A percentile compares a stretch with the other conserved stretches of the same genome.
phyloP scores from a whole-genome alignment of 106 monocot species.

The Acorus gramineus region DNA sequence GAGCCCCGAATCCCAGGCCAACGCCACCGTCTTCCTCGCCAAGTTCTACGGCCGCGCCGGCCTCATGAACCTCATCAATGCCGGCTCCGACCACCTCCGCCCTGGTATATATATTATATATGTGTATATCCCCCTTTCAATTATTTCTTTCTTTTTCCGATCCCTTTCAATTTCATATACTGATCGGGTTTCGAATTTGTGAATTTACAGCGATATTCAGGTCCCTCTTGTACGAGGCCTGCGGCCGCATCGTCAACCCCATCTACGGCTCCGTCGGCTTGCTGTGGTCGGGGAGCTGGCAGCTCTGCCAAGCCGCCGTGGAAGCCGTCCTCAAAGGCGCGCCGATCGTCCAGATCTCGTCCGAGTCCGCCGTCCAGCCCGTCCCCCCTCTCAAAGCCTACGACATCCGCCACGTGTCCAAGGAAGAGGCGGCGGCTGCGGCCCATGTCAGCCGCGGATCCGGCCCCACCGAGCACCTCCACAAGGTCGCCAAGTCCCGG shows the following conservation, averaged over 20 bases:
- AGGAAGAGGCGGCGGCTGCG: slow-evolving; percentile 1
- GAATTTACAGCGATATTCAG: slow-evolving; percentile 14
- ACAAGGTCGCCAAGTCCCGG: slow-evolving; percentile 26
- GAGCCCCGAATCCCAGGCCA: too few species aligned
- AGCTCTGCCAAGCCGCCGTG: slow-evolving; percentile 22
- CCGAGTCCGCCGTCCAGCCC: slow-evolving; percentile 21
- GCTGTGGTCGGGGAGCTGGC: slow-evolving; percentile 20
- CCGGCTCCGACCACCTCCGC: too few species aligned
- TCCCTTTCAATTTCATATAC: not conserved
- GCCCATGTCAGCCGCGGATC: not conserved
- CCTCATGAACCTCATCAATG: too few species aligned
- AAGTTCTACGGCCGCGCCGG: too few species aligned
- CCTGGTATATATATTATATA: too few species aligned
- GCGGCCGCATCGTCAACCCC: slow-evolving; percentile 24
- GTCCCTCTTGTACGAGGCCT: slow-evolving; percentile 23
- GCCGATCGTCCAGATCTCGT: slow-evolving; percentile 15
- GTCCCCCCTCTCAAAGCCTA: slow-evolving; percentile 32
- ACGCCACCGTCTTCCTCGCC: too few species aligned
- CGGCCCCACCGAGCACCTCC: slow-evolving; percentile 9
- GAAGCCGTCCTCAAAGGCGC: slow-evolving; percentile 22
- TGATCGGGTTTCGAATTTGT: not conserved
- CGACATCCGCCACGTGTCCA: slow-evolving; percentile 60
- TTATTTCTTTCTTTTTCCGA: too few species aligned
- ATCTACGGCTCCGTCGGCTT: slow-evolving; percentile 16
- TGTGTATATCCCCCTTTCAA: too few species aligned